A percentile compares a stretch with the other conserved stretches of the same genome.
These are phyloP conservation scores for Heliocybe sulcata DNA, from an alignment of 1,284 basidiomycete species.

Conservation along the genomic window DNA sequence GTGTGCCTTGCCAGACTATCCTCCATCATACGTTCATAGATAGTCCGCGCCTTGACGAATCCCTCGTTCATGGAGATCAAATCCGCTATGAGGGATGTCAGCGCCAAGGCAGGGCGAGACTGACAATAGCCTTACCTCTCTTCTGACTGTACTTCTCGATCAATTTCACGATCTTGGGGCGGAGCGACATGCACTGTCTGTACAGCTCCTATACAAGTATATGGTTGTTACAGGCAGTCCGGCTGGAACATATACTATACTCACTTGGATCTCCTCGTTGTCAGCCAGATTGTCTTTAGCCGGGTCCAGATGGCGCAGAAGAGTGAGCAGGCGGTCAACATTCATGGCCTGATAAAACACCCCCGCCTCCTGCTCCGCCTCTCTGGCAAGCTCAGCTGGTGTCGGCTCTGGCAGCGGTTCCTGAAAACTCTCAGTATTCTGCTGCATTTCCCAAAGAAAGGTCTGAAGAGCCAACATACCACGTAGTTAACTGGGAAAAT, in stretches of 20 bases:
- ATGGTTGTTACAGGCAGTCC: no score
- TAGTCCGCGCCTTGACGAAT: constrained; percentile 75
- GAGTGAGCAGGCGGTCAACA: constrained; percentile 82
- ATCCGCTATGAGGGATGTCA: constrained; percentile 47
- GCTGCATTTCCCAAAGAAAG: neutral
- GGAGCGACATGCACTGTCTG: constrained; percentile 79
- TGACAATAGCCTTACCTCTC: constrained; percentile 43
- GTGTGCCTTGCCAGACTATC: constrained; percentile 75
- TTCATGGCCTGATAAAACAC: constrained; percentile 82
- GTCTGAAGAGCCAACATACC: constrained; percentile 34
- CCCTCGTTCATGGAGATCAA: constrained; percentile 87
- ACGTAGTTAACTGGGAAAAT: constrained; percentile 99
- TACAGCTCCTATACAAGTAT: constrained; percentile 69
- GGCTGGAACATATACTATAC: no score
- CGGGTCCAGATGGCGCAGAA: constrained; percentile 75
- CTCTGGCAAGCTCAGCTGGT: constrained; percentile 69
- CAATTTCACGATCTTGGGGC: constrained; percentile 92
- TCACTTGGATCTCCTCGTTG: constrained; percentile 89
- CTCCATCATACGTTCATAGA: constrained; percentile 90
- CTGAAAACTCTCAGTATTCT: constrained; percentile 30
- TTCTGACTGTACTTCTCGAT: constrained; percentile 99
- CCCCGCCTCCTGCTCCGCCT: constrained; percentile 85
- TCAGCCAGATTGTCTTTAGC: constrained; percentile 84
- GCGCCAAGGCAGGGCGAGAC: constrained; percentile 4
- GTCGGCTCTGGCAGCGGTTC: constrained; percentile 89